Evolutionary conservation across 73 alveolate species (phyloP), one percentile per base, ranked within the genome.

Genomic region (Tetrahymena thermophila): DNA sequence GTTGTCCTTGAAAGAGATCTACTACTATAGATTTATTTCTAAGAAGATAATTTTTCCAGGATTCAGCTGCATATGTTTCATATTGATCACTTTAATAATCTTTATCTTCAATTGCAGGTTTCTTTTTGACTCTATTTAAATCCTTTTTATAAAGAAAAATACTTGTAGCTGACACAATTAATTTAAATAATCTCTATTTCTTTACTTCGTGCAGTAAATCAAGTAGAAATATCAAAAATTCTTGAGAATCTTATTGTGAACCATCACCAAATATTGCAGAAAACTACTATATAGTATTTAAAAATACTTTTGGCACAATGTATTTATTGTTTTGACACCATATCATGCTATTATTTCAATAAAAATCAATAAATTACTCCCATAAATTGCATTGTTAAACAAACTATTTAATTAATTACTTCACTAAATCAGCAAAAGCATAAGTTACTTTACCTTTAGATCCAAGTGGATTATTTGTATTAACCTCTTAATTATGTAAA

Each of bases 191-290:
- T 0, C 35, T 11, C 10, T 40, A 40, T 7, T 40, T 40, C 44
- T 40, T 71, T 71, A 71, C 99, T 96, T 99, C 99, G 96, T 99
- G 99, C 34, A 99, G 95, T 95, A 98, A 98, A 97, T 99, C 99
- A 44, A 99, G 97, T 95, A 99, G 96, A 96, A 97, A 99, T 85
- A 97, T 97, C 43, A 99, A 96, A 85, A 99, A 97, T 96, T 99
- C 99, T 94, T 99, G 96, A 19, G 99, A 97, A 93, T 99, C 99
- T 93, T 99, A 99, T 96, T 99, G 98, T 34, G 96, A 95, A 42
- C 97, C 96, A 19, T 99, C 99, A 83, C 93, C 85, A 94, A 97
- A 97, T 97, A 94, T 89, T 3, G 97, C 97, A 43, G 96, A 71
- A 35, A 96, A 94, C 58, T 93, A 95, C 94, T 97, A 93, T 56